Base-by-base conservation (phyloP, 2,329 filamentous ascomycete genomes). In the Chalaropsis thielavioides region DNA sequence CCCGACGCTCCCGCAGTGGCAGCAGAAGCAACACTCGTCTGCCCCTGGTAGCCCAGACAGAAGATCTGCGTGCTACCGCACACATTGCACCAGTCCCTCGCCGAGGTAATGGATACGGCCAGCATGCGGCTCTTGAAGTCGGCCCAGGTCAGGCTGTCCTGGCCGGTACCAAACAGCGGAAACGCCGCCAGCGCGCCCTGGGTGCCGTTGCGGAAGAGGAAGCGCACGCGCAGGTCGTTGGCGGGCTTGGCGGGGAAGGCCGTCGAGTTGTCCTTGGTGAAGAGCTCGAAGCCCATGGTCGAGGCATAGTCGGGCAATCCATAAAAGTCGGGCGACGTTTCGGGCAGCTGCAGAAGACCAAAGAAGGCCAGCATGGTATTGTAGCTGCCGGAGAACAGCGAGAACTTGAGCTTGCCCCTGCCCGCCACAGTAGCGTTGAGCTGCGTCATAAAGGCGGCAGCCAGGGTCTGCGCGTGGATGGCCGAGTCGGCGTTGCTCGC, bases 331-430 rank as follows among this genome's bases (percentile, higher is more conserved):
- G 67, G 63, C 8, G 71, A 73, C 2, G 71, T 67, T 0, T 70
- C 64, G 2, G 70, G 65, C 41, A 75, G 70, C 31, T 69, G 70
- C 0, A 70, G 66, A 13, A 74, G 63, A 17, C 73, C 73, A 49
- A 74, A 74, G 67, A 75, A 74, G 27, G 73, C 70, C n/a, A 75
- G 69, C 68, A 75, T 73, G 2, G 73, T 74, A 56, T 74, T 72
- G 67, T 75, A 74, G 66, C 72, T 73, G 17, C 73, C 73, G 0
- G 73, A 70, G 0, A 74, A 69, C 1, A 75, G 70, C 13, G 72
- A 72, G 66, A 75, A 73, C 68, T 75, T 75, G 59, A 72, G 70
- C 66, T 71, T 70, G 40, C 70, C 73, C 64, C 70, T 19, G 11
- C 70, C 68, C 4, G 69, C 27, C 1, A 74, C 70, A 7, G 72